Evolutionary conservation across 176 grass and related monocot genomes (phyloP), one percentile per base, ranked within the genome.

Genomic region (Oryza rufipogon): DNA sequence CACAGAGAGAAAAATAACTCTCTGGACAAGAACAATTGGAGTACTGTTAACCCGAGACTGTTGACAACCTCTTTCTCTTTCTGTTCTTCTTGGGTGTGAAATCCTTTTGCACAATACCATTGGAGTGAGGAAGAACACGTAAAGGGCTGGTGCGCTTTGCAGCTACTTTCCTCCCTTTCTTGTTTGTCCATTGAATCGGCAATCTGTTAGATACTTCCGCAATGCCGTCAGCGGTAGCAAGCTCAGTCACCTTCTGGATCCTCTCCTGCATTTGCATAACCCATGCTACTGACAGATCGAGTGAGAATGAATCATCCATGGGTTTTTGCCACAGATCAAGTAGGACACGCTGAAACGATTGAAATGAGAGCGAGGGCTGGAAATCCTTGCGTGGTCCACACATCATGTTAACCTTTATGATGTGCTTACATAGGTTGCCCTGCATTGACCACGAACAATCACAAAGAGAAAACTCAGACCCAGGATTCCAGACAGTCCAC

Each of bases 391-490:
- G 81, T 5, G 73, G 7, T 44, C 64, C 72, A 52, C 68, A 90
- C 19, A 95, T 68, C 86, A 94, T 90, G 54, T 95, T 93, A 61
- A 93, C 92, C 87, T 97, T 97, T 73, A 97, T 84, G 46, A 95
- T 42, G 68, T 97, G 95, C 76, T 95, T 97, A 87, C 95, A 95
- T 75, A 97, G 79, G 87, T 97, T 97, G 38, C 91, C 95, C 76
- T 91, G 88, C 88, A 95, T 90, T 52, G 95, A 89, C 95, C 95
- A 97, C 2, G 70, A 85, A 75, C 95, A 95, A 78, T 91, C 80
- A 12, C 92, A 98, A 1, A 93, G 20, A 68, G 95, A 89, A 70
- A 98, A 98, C 80, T 98, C 95, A 58, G 92, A 93, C 15, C 95
- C 90, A 32, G 85, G 76, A 79, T 91, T 97, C 95, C 90, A 94